Evolutionary conservation across 169 alveolate species (phyloP).

Genomic region (Plasmodium falciparum): DNA sequence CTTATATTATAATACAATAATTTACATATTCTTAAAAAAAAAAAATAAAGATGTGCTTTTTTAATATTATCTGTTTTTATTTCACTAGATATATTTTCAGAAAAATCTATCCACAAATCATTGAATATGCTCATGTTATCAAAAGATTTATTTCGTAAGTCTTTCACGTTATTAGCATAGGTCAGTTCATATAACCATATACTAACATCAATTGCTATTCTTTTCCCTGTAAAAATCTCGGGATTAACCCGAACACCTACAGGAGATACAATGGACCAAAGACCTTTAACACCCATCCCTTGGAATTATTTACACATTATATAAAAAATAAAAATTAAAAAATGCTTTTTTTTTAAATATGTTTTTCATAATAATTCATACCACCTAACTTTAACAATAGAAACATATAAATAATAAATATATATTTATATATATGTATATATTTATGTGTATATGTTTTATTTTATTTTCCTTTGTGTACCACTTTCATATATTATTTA

Average conservation of each 20-base stretch:
- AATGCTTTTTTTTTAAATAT: neutral
- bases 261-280: conserved; percentile 91
- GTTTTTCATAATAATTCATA: neutral
- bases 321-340: too few relatives aligned
- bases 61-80: conserved; percentile 74
- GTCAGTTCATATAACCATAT: conserved; percentile 88
- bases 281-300: conserved; percentile 89
- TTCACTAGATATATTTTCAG: conserved; percentile 74
- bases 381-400: too few relatives aligned
- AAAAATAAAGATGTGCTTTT: conserved; percentile 82
- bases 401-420: too few relatives aligned
- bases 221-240: conserved; percentile 87
- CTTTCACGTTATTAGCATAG: conserved; percentile 58
- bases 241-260: conserved; percentile 89
- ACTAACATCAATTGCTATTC: conserved; percentile 91
- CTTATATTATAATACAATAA: conserved; percentile 90
- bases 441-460: too few relatives aligned
- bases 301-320: neutral
- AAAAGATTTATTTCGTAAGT: conserved; percentile 11
- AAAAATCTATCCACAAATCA: conserved; percentile 79
- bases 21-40: conserved; percentile 92
- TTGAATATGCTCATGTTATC: conserved; percentile 66
- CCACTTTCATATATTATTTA: too few relatives aligned
- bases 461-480: too few relatives aligned
- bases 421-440: too few relatives aligned